Evolutionary conservation across 805 yeast genomes (phyloP), one percentile per base, ranked within the genome.

Genomic region (Cyberlindnera japonica): DNA sequence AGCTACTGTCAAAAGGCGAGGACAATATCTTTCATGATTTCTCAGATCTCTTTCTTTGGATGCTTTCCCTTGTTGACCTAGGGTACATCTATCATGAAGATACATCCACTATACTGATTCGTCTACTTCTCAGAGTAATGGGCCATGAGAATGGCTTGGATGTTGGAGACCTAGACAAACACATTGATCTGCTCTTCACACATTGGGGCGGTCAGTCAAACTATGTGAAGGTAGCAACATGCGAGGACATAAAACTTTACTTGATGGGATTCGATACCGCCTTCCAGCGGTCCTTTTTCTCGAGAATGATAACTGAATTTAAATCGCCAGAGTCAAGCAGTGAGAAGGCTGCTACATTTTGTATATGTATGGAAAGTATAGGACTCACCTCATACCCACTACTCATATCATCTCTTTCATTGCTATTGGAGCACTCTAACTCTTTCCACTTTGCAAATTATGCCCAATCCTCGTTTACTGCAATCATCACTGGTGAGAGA

Each of bases 31-130:
- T 54, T 15, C 63, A 63, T 3, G 81, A 77, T 35, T 68, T 70
- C 32, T 53, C 51, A 26, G 83, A 79, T 47, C 66, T 80, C 15
- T 61, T 68, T 28, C 54, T 61, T 1, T 80, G 77, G 70, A 44
- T 77, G 8, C 29, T 64, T 3, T 50, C 58, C 14, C 59, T 78
- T 35, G 66, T 68, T 4, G 59, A 62, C 1, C 73, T 67, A 23
- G 51, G 57, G 3, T 56, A 73, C 35, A 57, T 79, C 12, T 50
- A 62, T 36, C 71, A 77, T 1, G 68, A 63, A 17, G 16, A 18
- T 2, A 62, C 74, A 2, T 47, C 53, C 3, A 18, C 51, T 2
- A 59, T 57, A 17, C 58, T 71, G 16, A 53, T 69, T 4, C 49
- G 49, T 12, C 54, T 75, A 4, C 43, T 67, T 6, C 40, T 71